Percentiles rank a stretch among this genome's conserved stretches.
Evolutionary conservation across 208 protist species (phyloP).

Genomic region (Naegleria lovaniensis): DNA sequence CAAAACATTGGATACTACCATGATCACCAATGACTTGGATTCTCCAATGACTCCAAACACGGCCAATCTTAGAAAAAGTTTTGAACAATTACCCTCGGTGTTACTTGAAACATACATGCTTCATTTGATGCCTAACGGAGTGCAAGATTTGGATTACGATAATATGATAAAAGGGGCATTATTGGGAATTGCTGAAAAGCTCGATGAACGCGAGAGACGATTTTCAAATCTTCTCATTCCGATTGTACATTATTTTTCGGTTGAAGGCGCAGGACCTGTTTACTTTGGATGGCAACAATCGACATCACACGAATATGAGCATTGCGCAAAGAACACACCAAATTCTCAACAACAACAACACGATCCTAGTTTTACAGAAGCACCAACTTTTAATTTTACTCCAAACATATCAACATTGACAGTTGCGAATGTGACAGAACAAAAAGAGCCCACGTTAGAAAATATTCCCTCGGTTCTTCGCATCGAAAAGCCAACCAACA

Average conservation of each 20-base stretch:
- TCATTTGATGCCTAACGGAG: background rate
- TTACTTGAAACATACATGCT: background rate
- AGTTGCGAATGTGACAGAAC: too few relatives aligned
- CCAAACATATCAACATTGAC: too few relatives aligned
- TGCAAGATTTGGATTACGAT: background rate
- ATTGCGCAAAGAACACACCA: background rate
- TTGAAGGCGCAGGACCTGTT: background rate
- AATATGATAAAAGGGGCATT: background rate
- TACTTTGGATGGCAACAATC: background rate
- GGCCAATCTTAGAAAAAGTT: background rate
- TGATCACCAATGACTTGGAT: too few relatives aligned
- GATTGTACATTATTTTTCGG: background rate
- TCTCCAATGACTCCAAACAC: too few relatives aligned
- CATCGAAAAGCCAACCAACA: background rate
- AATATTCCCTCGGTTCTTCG: background rate
- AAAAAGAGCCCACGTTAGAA: background rate
- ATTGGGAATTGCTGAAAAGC: too few relatives aligned
- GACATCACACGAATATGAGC: background rate
- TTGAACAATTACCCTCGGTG: background rate
- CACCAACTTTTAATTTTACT: background rate
- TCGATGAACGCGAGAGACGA: too few relatives aligned
- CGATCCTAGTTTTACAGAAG: too few relatives aligned
- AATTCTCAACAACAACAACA: background rate
- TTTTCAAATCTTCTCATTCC: background rate
- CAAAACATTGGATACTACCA: too few relatives aligned